Percentiles rank a stretch among this genome's conserved stretches.
phyloP scores from a whole-genome alignment of 768 basidiomycete species.

The Nevesoporus exiguus region DNA sequence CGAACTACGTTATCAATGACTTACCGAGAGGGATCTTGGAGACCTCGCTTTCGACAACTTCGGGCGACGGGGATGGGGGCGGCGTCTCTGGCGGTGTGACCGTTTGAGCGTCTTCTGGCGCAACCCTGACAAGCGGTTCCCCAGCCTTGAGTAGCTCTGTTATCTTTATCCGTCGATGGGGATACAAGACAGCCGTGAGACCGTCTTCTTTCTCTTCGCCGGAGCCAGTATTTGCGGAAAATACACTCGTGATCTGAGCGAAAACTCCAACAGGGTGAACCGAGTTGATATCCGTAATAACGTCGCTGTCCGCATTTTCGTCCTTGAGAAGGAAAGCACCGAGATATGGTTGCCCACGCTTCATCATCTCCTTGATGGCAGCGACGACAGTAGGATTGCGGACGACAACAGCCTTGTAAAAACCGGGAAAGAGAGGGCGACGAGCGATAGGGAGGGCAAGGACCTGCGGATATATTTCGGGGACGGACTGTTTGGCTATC shows the following conservation, averaged over 20 bases:
- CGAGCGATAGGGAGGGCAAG: slow-evolving; percentile 94
- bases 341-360: slow-evolving; percentile 93
- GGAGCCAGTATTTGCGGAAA: slow-evolving; percentile 53
- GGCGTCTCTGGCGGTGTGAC: slow-evolving; percentile 45
- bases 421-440: slow-evolving; percentile 93
- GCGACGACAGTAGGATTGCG: slow-evolving; percentile 87
- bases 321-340: slow-evolving; percentile 97
- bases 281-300: slow-evolving; percentile 82
- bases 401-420: slow-evolving; percentile 97
- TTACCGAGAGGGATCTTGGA: slow-evolving; percentile 26
- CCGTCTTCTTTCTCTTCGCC: slow-evolving; percentile 78
- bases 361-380: slow-evolving; percentile 95
- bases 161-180: slow-evolving; percentile 85
- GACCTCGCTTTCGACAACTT: slow-evolving; percentile 22
- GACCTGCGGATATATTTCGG: slow-evolving; percentile 89
- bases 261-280: slow-evolving; percentile 95
- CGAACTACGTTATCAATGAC: background rate
- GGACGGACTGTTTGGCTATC: slow-evolving; percentile 83
- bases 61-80: slow-evolving; percentile 29
- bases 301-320: slow-evolving; percentile 86
- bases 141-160: slow-evolving; percentile 80
- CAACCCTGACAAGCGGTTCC: slow-evolving; percentile 35
- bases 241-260: slow-evolving; percentile 94
- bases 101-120: slow-evolving; percentile 39
- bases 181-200: slow-evolving; percentile 92